Evolutionary conservation across 768 basidiomycete genomes (phyloP).

Genomic region (Tylopilus cervinicoccineus): DNA sequence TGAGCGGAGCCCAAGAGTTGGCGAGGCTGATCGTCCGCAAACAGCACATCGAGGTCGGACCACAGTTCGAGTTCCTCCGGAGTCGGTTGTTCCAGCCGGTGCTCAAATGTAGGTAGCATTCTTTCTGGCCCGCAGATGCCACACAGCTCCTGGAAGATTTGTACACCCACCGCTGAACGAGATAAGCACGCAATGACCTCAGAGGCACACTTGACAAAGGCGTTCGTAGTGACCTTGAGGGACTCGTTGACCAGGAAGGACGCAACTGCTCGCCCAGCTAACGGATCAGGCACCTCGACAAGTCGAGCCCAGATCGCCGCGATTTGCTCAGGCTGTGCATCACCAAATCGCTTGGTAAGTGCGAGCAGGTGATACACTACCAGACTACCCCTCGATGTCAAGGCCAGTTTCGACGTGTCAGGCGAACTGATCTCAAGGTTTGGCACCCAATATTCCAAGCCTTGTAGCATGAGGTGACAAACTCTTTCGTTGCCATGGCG

Average conservation of each 20-base stretch:
- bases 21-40: conserved; percentile 62
- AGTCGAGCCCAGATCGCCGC: conserved; percentile 74
- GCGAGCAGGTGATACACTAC: conserved; percentile 79
- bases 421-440: conserved; percentile 56
- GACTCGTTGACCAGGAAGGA: conserved; percentile 87
- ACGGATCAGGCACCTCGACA: conserved; percentile 64
- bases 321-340: conserved; percentile 76
- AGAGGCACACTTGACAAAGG: conserved; percentile 75
- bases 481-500: conserved; percentile 45
- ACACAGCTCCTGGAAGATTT: conserved; percentile 81
- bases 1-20: conserved; percentile 77
- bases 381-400: conserved; percentile 48
- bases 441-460: conserved; percentile 80
- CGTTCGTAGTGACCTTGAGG: conserved; percentile 72
- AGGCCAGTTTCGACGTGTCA: conserved; percentile 33
- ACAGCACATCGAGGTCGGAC: conserved; percentile 76
- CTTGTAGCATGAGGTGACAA: conserved; percentile 65
- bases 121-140: conserved; percentile 78
- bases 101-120: conserved; percentile 77
- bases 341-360: conserved; percentile 73
- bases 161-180: conserved; percentile 64
- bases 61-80: conserved; percentile 70
- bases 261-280: conserved; percentile 75
- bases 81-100: conserved; percentile 56
- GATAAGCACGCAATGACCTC: conserved; percentile 83